Percentiles rank a stretch among this genome's conserved stretches.
phyloP scores from a whole-genome alignment of 345 rosid genomes.

The Citrus cavaleriei region DNA sequence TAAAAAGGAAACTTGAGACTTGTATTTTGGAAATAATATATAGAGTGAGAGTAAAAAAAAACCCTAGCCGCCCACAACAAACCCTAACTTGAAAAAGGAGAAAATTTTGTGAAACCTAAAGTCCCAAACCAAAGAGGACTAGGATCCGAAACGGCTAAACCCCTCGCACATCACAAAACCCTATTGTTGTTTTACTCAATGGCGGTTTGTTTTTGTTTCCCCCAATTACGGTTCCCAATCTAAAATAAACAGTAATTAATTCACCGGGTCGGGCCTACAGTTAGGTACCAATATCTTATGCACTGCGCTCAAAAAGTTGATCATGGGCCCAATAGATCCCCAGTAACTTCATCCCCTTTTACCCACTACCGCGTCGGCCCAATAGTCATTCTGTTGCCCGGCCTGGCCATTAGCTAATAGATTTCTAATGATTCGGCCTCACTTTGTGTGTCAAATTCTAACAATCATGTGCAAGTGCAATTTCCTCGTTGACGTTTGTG shows the following conservation, averaged over 20 bases:
- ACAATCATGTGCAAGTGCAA: too few relatives aligned
- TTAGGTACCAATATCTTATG: background rate
- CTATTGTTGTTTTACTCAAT: background rate
- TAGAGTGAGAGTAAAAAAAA: slow-evolving; percentile 15
- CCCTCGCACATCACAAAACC: background rate
- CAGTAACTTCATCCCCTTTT: background rate
- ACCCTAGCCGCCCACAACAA: slow-evolving; percentile 48
- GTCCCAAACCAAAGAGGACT: background rate
- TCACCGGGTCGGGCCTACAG: background rate
- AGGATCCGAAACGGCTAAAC: background rate
- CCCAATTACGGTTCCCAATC: background rate
- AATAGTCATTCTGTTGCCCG: too few relatives aligned
- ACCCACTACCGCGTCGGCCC: too few relatives aligned
- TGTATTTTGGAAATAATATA: background rate
- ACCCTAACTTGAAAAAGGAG: background rate
- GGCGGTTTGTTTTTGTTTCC: background rate
- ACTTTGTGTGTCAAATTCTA: too few relatives aligned
- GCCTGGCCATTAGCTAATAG: too few relatives aligned
- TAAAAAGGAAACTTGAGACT: background rate
- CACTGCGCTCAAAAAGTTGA: background rate
- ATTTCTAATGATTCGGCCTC: too few relatives aligned
- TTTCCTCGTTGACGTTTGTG: too few relatives aligned
- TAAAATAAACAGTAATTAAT: background rate
- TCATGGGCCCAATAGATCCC: background rate
- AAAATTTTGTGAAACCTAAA: background rate